Conservation (phyloP, 768 basidiomycete species). For the Mycena haematopus region DNA sequence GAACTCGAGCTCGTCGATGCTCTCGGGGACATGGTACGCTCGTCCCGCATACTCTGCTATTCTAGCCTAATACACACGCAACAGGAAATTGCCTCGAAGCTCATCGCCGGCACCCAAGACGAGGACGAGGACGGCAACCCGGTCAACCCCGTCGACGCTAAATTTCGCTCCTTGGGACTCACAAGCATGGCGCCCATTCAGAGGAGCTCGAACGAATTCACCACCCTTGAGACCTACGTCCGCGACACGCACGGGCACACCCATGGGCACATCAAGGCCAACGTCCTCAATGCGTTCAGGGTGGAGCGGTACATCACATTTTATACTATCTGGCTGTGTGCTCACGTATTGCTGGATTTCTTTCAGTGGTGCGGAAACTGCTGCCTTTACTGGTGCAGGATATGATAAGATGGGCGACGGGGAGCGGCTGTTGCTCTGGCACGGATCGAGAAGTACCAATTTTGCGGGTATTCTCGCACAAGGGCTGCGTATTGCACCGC, state of each 20-base stretch:
- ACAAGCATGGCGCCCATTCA: constrained; percentile 57
- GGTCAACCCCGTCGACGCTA: constrained; percentile 61
- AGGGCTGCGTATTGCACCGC: constrained; percentile 68
- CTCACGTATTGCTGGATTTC: not conserved
- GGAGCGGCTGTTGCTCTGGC: constrained; percentile 65
- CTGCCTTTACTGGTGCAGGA: constrained; percentile 53
- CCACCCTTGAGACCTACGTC: constrained; percentile 52
- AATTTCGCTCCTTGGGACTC: constrained; percentile 59
- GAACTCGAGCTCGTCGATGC: constrained; percentile 71
- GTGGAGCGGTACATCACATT: constrained; percentile 52
- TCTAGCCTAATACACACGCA: not conserved
- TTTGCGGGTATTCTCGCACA: constrained; percentile 70
- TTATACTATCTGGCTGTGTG: not conserved
- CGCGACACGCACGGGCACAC: constrained; percentile 63
- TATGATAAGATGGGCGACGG: constrained; percentile 51
- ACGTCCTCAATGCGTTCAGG: constrained; percentile 55
- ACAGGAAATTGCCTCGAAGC: constrained; percentile 64
- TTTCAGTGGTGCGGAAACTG: constrained; percentile 36
- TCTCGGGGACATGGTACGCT: constrained; percentile 63
- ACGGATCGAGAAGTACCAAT: constrained; percentile 67
- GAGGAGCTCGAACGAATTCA: constrained; percentile 50
- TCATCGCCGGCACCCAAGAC: constrained; percentile 48
- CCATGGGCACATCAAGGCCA: constrained; percentile 51
- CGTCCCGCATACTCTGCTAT: not conserved
- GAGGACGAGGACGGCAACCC: constrained; percentile 52